These are phyloP conservation scores for Trypanosoma mega DNA, from an alignment of 208 protist species.

Conservation along the genomic window DNA sequence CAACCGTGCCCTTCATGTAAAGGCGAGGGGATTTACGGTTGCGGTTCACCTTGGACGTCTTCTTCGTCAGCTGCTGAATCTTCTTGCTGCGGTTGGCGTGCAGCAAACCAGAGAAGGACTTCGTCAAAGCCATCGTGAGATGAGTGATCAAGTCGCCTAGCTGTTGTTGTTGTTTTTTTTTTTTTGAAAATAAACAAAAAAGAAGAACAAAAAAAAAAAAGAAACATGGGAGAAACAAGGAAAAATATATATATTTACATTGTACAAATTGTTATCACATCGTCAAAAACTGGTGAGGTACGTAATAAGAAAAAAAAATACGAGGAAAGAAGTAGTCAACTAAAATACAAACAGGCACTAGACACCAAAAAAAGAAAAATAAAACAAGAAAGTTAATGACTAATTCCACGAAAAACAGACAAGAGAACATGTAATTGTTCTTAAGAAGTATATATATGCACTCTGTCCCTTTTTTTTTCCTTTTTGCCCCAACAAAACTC, in stretches of 20 bases:
- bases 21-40: constrained; percentile 86
- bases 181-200: constrained; percentile 16
- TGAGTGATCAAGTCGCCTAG: constrained; percentile 10
- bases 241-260: constrained; percentile 8
- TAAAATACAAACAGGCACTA: too few species aligned
- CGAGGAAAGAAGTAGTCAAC: too few species aligned
- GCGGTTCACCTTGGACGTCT: constrained; percentile 82
- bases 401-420: constrained; percentile 20
- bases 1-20: constrained; percentile 92
- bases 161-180: constrained; percentile 16
- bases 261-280: too few species aligned
- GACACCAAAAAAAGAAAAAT: too few species aligned
- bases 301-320: too few species aligned
- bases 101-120: constrained; percentile 30
- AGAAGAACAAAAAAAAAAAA: constrained; percentile 21
- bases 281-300: too few species aligned
- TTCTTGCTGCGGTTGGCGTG: constrained; percentile 89
- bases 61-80: constrained; percentile 86
- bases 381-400: constrained; percentile 17
- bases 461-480: too few species aligned
- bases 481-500: too few species aligned
- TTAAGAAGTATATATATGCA: too few species aligned
- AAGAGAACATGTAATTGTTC: constrained; percentile 6
- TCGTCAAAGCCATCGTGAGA: constrained; percentile 19
- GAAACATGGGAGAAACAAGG: neutral